Evolutionary conservation across 495 filamentous ascomycete genomes (phyloP), one percentile per base, ranked within the genome.

Genomic region (Penicillium desertorum): DNA sequence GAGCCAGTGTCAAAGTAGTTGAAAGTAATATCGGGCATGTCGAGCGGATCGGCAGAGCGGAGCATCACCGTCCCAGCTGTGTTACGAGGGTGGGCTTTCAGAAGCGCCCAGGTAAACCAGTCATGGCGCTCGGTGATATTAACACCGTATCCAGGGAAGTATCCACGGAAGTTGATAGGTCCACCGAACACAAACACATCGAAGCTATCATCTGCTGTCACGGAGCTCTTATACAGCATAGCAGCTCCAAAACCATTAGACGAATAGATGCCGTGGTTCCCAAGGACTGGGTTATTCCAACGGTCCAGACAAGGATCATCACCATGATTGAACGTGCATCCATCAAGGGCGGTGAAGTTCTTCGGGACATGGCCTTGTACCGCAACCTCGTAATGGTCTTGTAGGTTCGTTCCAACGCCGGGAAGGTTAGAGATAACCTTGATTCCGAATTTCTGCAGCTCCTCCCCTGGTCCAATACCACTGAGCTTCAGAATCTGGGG

Each of bases 401-500:
- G 85, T 1, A 89, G 68, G 62, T 89, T 89, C 16, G 75, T 75
- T 37, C 87, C 87, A 0, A 89, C 86, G 17, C 81, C 83, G 0
- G 86, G 84, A 0, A 85, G 72, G 60, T 87, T 79, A 25, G 70
- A 57, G 0, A 87, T 55, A 0, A 87, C 71, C 4, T 76, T 64
- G 54, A 89, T 86, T 17, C 69, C 65, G 53, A 79, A 74, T 6
- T 62, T 62, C 3, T 62, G n/a, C 0, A 90, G 78, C 44, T 86
- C 76, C 0, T 63, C 65, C 1, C 59, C 57, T 0, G 83, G 79
- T 2, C 87, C 86, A 51, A 90, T 70, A 19, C 88, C 87, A 3
- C 77, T 83, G 1, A 87, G 77, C 61, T 87, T 84, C 9, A 90
- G 80, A 2, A 90, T 63, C 51, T 85, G 81, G 0, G 86, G 85